These are phyloP conservation scores for Cercophora samala DNA, from an alignment of 495 filamentous ascomycete species.

Conservation along the genomic window DNA sequence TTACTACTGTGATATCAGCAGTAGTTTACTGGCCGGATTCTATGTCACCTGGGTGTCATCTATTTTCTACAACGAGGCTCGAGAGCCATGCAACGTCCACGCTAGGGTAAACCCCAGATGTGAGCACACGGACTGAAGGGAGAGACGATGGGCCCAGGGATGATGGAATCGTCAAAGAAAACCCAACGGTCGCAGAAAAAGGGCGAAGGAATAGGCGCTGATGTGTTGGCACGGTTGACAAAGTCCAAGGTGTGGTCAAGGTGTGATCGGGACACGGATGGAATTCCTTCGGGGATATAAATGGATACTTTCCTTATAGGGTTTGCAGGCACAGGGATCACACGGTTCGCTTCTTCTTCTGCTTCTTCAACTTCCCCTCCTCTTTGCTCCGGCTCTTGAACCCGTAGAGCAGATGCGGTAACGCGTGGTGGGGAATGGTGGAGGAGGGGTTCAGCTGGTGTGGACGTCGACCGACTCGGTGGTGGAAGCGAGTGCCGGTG, in stretches of 20 bases:
- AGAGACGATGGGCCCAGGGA: background rate
- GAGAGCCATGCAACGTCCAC: background rate
- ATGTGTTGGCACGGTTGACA: background rate
- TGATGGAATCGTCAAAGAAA: background rate
- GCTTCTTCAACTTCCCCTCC: background rate
- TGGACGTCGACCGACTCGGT: background rate
- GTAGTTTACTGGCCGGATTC: background rate
- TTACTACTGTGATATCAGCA: background rate
- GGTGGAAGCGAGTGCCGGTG: too few relatives aligned
- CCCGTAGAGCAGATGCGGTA: background rate
- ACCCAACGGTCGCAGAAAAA: background rate
- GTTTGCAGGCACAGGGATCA: conserved; percentile 15
- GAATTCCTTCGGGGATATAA: conserved; percentile 13
- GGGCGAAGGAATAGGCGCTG: background rate
- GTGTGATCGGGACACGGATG: background rate
- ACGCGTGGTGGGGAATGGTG: conserved; percentile 3
- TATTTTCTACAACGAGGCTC: background rate
- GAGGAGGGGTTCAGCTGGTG: background rate
- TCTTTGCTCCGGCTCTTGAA: background rate
- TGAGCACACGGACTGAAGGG: background rate
- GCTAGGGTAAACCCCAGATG: too few relatives aligned
- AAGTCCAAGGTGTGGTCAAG: background rate
- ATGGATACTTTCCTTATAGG: conserved; percentile 15
- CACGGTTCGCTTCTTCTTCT: background rate
- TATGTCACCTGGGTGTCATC: background rate